Conservation (phyloP, 2,329 filamentous ascomycete species). For the Cladosporium phlei region DNA sequence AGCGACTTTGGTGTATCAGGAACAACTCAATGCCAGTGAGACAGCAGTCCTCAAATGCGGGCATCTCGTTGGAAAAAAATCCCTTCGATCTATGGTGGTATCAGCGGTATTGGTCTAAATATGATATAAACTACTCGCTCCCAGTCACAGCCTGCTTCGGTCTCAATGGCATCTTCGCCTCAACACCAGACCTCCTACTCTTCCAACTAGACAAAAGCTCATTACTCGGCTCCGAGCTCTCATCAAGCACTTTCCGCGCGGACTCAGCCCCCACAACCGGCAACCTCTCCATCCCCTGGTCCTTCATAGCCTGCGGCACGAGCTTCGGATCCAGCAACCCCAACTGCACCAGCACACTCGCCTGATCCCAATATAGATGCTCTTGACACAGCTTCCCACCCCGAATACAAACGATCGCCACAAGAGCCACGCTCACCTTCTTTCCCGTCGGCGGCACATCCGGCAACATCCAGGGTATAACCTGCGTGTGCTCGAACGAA, state of each 20-base stretch:
- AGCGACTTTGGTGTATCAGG: too few species aligned
- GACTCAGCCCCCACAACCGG: slow-evolving; percentile 39
- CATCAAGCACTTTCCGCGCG: slow-evolving; percentile 22
- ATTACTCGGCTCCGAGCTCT: slow-evolving; percentile 38
- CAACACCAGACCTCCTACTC: slow-evolving; percentile 16
- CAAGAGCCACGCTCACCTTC: slow-evolving; percentile 51
- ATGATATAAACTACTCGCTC: neutral
- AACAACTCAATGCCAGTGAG: too few species aligned
- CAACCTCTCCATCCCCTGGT: slow-evolving; percentile 39
- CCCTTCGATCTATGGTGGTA: too few species aligned
- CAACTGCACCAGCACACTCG: slow-evolving; percentile 52
- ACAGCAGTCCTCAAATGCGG: too few species aligned
- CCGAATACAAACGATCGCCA: slow-evolving; percentile 51
- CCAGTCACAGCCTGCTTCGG: slow-evolving; percentile 20
- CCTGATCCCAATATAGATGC: slow-evolving; percentile 58
- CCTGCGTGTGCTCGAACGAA: slow-evolving; percentile 52
- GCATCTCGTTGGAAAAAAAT: too few species aligned
- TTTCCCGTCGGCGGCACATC: slow-evolving; percentile 53
- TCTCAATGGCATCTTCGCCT: slow-evolving; percentile 16
- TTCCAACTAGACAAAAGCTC: slow-evolving; percentile 35
- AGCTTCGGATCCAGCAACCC: slow-evolving; percentile 52
- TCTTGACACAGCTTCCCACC: slow-evolving; percentile 52
- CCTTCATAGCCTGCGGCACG: slow-evolving; percentile 41
- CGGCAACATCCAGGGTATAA: slow-evolving; percentile 55
- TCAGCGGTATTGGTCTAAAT: neutral